Conservation (phyloP, 2,329 filamentous ascomycete genomes). For the Phialophora expanda region DNA sequence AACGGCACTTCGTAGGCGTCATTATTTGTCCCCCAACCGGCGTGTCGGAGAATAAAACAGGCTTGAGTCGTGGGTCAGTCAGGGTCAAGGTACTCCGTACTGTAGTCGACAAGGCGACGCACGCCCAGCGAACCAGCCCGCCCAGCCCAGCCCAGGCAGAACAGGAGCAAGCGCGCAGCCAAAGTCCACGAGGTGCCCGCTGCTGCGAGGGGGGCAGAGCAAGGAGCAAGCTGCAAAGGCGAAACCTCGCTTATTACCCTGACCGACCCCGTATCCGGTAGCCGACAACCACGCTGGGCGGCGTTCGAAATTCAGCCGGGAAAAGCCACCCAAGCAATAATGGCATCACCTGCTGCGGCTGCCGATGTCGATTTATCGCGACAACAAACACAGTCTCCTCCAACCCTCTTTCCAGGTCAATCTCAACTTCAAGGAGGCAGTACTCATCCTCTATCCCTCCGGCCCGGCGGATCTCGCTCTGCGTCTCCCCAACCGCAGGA, state of each 20-base stretch:
- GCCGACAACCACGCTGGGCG: background rate
- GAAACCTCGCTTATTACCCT: background rate
- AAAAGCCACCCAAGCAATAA: background rate
- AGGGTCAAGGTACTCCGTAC: too few relatives aligned
- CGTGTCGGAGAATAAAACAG: slow-evolving; percentile 34
- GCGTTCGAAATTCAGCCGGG: background rate
- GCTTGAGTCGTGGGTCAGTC: slow-evolving; percentile 10
- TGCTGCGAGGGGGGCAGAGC: background rate
- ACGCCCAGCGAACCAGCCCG: background rate
- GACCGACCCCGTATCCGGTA: background rate
- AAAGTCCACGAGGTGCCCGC: too few relatives aligned
- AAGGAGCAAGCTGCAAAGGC: background rate
- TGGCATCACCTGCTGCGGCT: background rate
- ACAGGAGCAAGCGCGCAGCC: background rate
- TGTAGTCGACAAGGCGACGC: background rate
- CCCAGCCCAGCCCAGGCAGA: background rate
- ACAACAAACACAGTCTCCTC: slow-evolving; percentile 15
- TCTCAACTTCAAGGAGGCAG: slow-evolving; percentile 17
- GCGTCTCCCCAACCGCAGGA: slow-evolving; percentile 29
- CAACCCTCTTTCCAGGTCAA: slow-evolving; percentile 5
- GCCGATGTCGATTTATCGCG: slow-evolving; percentile 9
- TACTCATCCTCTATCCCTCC: slow-evolving; percentile 30
- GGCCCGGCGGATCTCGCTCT: slow-evolving; percentile 35
- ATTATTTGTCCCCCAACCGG: slow-evolving; percentile 9
- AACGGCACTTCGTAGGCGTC: slow-evolving; percentile 8